Evolutionary conservation across 768 basidiomycete species (phyloP).

Genomic region (Rhizopogon roseolus): DNA sequence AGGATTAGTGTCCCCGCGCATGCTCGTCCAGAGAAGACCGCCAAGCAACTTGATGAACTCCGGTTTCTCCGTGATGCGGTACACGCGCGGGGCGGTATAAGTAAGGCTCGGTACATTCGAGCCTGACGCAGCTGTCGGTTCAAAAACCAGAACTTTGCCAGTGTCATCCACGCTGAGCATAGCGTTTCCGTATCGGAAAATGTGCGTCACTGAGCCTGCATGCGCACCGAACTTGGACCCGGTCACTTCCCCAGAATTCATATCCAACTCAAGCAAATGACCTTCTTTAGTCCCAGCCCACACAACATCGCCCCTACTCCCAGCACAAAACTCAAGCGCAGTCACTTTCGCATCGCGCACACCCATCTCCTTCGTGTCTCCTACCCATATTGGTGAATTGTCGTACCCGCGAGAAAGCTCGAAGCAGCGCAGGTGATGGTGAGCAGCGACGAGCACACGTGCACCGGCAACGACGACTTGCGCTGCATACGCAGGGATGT

Average conservation of each 20-base stretch:
- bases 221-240: slow-evolving; percentile 63
- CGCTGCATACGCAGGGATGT: slow-evolving; percentile 50
- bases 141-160: slow-evolving; percentile 79
- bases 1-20: slow-evolving; percentile 44
- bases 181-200: slow-evolving; percentile 63
- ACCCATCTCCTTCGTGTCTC: slow-evolving; percentile 62
- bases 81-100: slow-evolving; percentile 48
- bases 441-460: slow-evolving; percentile 50
- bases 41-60: slow-evolving; percentile 73
- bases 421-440: slow-evolving; percentile 59
- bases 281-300: slow-evolving; percentile 95
- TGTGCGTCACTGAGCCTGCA: slow-evolving; percentile 57
- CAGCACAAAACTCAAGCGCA: slow-evolving; percentile 72
- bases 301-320: slow-evolving; percentile 47
- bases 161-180: slow-evolving; percentile 84
- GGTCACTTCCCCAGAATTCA: slow-evolving; percentile 51
- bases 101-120: slow-evolving; percentile 40
- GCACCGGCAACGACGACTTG: slow-evolving; percentile 53
- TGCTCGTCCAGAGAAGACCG: slow-evolving; percentile 81
- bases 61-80: slow-evolving; percentile 75
- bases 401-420: slow-evolving; percentile 35
- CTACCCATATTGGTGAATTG: slow-evolving; percentile 38
- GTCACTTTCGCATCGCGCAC: slow-evolving; percentile 69
- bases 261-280: slow-evolving; percentile 77
- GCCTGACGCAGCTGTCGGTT: slow-evolving; percentile 34